phyloP scores from a whole-genome alignment of 441 rosid genomes.

The Erodium texanum region DNA sequence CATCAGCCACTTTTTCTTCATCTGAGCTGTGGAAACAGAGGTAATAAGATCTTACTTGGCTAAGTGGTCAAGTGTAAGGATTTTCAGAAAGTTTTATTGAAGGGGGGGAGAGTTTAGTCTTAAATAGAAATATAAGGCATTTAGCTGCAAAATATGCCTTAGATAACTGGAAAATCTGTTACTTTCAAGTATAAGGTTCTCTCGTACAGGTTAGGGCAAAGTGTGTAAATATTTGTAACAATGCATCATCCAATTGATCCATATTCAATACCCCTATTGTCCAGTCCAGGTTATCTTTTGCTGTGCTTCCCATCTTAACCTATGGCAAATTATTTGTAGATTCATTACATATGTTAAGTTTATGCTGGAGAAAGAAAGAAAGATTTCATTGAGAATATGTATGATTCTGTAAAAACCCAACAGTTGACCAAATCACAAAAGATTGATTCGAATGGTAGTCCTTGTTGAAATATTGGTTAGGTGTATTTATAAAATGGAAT shows the following conservation, averaged over 20 bases:
- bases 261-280: slow-evolving; percentile 10
- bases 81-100: slow-evolving; percentile 9
- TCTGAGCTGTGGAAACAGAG: slow-evolving; percentile 21
- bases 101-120: slow-evolving; percentile 10
- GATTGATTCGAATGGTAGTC: no score
- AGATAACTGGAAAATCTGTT: slow-evolving; percentile 17
- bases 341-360: no score
- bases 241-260: slow-evolving; percentile 10
- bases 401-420: no score
- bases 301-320: neutral
- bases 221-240: slow-evolving; percentile 26
- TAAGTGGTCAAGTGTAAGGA: slow-evolving; percentile 3
- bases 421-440: no score
- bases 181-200: slow-evolving; percentile 19
- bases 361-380: no score
- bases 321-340: no score
- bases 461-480: no score
- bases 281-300: neutral
- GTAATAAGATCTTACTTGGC: neutral
- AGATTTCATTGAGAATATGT: no score
- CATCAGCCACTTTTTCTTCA: slow-evolving; percentile 13
- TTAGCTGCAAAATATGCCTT: slow-evolving; percentile 15
- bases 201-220: slow-evolving; percentile 18
- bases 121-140: slow-evolving; percentile 1
- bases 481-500: no score